Percentiles rank a stretch among this genome's conserved stretches.
phyloP scores from a whole-genome alignment of 345 rosid genomes.

The Erodium maritimum region DNA sequence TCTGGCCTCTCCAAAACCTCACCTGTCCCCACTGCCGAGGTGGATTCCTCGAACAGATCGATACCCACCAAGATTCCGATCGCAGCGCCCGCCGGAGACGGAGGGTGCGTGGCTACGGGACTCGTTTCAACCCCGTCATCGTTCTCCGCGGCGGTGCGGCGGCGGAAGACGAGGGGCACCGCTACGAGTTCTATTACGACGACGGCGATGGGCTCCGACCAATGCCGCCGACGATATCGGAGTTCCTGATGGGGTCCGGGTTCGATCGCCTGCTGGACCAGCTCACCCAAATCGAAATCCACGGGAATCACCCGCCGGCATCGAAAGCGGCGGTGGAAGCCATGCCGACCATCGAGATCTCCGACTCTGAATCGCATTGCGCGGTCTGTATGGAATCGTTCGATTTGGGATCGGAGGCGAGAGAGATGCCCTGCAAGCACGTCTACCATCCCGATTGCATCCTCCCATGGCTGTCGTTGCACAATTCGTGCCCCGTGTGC shows the following conservation, averaged over 20 bases:
- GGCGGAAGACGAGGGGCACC: conserved; percentile 17
- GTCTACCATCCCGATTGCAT: conserved; percentile 64
- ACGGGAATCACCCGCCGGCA: conserved; percentile 52
- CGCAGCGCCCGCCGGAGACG: conserved; percentile 13
- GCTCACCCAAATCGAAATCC: conserved; percentile 42
- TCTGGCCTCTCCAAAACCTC: conserved; percentile 12
- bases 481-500: conserved; percentile 74
- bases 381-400: conserved; percentile 68
- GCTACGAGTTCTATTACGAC: conserved; percentile 57
- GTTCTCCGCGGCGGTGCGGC: conserved; percentile 44
- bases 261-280: conserved; percentile 60
- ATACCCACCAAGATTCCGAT: conserved; percentile 7
- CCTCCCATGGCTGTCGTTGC: conserved; percentile 52
- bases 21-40: conserved; percentile 54
- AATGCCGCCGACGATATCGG: conserved; percentile 50
- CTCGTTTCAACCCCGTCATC: conserved; percentile 60
- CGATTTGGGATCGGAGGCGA: conserved; percentile 40
- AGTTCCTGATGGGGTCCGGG: conserved; percentile 65
- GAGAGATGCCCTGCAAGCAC: conserved; percentile 79
- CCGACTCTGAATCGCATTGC: conserved; percentile 43
- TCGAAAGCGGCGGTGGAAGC: conserved; percentile 62
- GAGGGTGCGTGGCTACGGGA: conserved; percentile 24
- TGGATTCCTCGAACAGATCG: conserved; percentile 26
- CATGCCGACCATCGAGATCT: conserved; percentile 43
- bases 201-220: conserved; percentile 69